These are phyloP conservation scores for Telopea speciosissima DNA, from an alignment of 177 flowering plant species.

Conservation along the genomic window DNA sequence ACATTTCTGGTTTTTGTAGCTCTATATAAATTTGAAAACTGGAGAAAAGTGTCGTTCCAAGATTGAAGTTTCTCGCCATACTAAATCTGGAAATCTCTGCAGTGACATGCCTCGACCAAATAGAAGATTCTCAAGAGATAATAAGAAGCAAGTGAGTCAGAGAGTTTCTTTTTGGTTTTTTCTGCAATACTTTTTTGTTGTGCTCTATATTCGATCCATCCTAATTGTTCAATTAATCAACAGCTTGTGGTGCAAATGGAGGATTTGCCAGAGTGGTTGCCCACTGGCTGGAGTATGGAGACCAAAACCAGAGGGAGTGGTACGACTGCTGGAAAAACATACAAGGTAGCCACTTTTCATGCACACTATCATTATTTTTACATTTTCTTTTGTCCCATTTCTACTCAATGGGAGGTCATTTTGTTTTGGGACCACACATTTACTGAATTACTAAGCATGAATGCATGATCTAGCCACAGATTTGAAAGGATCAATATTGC, in stretches of 20 bases:
- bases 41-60: conserved; percentile 34
- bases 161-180: neutral
- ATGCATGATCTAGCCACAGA: no score
- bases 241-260: conserved; percentile 15
- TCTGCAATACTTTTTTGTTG: neutral
- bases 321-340: conserved; percentile 13
- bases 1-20: conserved; percentile 20
- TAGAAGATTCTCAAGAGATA: conserved; percentile 10
- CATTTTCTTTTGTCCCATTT: no score
- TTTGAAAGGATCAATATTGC: no score
- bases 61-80: conserved; percentile 24
- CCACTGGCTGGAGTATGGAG: conserved; percentile 48
- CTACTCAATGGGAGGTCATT: no score
- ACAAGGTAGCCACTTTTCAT: conserved; percentile 29
- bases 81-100: conserved; percentile 4
- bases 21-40: conserved; percentile 20
- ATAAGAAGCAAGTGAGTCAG: conserved; percentile 20
- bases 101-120: conserved; percentile 4
- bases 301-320: conserved; percentile 32
- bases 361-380: neutral
- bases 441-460: no score
- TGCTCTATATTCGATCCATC: neutral
- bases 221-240: conserved; percentile 1
- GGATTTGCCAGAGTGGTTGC: conserved; percentile 38
- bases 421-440: no score